Evolutionary conservation across 2,329 filamentous ascomycete genomes (phyloP), one percentile per base, ranked within the genome.

Genomic region (Elsinoe fawcettii): DNA sequence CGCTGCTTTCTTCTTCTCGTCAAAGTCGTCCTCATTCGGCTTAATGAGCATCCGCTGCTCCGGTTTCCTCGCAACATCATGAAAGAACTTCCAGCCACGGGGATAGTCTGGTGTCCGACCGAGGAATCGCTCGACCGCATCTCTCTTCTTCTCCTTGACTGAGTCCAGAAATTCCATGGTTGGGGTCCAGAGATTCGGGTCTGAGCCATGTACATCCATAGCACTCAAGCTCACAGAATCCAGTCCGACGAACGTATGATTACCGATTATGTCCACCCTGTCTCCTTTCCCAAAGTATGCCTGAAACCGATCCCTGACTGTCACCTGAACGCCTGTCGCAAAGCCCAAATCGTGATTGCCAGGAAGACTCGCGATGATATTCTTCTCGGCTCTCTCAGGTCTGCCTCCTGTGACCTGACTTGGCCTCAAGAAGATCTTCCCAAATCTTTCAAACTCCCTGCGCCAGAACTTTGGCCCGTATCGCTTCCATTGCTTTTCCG

Each of bases 261-360:
- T 99, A 11, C 89, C 93, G 55, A 97, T 80, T 4, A 97, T 80
- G 69, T 97, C 90, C 18, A 99, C 84, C 7, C 89, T 80, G 70
- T 96, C 97, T n/a, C 85, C 82, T 57, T 93, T 86, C 3, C 93
- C 93, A 72, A 99, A 97, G 68, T 86, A 96, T 2, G 86, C 83
- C 66, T 86, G 82, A 70, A 97, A 99, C 14, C 93, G 80, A 65
- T 93, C 79, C 54, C 91, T 82, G 32, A 96, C 89, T 0, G 87
- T 78, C 7, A 86, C 69, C 68, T 96, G 89, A 49, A 99, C 85
- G 44, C 91, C 87, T 20, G 84, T 84, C 2, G 89, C 92, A 67
- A 97, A 96, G 0, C 93, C 93, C 39, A 97, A 71, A 69, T 99
- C 93, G 69, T 99, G 93, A 66, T 99, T 99, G 1, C 93, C 93